A percentile compares a stretch with the other conserved stretches of the same genome.
Conservation (phyloP, 148 eudicot genomes). For the Chenopodium album region DNA sequence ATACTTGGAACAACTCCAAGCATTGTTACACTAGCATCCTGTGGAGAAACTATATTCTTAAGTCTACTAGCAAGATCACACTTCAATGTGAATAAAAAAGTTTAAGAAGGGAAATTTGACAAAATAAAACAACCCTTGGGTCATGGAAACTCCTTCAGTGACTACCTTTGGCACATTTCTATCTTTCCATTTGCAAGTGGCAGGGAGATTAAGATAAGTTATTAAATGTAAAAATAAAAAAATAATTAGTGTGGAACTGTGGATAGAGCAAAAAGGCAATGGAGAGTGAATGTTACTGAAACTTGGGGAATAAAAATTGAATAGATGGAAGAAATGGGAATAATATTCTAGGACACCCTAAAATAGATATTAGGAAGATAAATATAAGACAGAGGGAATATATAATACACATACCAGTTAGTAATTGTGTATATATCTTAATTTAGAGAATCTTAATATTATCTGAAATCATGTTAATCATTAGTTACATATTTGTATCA, state of each 20-base stretch:
- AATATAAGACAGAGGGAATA: background rate
- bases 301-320: too few species aligned
- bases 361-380: background rate
- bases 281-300: background rate
- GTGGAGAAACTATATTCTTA: conserved; percentile 8
- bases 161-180: background rate
- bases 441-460: background rate
- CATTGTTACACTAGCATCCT: conserved; percentile 98
- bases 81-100: background rate
- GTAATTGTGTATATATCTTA: background rate
- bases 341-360: background rate
- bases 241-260: background rate
- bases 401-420: background rate
- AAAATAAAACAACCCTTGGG: background rate
- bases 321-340: background rate
- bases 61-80: background rate
- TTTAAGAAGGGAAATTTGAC: background rate
- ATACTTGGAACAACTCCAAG: conserved; percentile 93
- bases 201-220: background rate
- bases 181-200: background rate
- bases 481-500: background rate
- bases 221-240: background rate
- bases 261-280: background rate
- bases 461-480: background rate
- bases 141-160: background rate